Conservation (phyloP, 345 rosid genomes). For the Syzygium aqueum region DNA sequence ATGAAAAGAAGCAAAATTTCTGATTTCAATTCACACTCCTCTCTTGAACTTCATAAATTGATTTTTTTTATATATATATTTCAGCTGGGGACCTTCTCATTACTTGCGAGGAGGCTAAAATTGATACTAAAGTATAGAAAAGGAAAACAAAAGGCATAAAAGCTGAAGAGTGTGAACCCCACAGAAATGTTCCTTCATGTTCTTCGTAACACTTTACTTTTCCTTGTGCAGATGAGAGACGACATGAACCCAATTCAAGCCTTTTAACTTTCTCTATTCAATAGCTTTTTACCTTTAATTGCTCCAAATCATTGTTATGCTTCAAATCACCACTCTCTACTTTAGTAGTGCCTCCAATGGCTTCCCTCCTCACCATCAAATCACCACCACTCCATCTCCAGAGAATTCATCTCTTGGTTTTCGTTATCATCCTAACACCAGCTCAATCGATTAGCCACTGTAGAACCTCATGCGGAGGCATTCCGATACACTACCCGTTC, state of each 20-base stretch:
- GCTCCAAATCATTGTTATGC: neutral
- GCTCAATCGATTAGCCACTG: conserved; percentile 39
- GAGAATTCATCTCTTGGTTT: neutral
- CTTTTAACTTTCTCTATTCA: conserved; percentile 1
- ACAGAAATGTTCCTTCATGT: neutral
- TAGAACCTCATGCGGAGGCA: conserved; percentile 58
- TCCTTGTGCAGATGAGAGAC: neutral
- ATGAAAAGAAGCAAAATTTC: neutral
- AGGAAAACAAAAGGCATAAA: neutral
- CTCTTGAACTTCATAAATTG: neutral
- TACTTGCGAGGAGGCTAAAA: neutral
- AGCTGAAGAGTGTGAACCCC: neutral
- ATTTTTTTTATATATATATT: neutral
- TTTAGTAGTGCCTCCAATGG: conserved; percentile 7
- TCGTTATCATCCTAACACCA: conserved; percentile 7
- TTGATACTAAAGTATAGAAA: neutral
- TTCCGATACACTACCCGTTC: conserved; percentile 68
- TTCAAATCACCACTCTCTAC: neutral
- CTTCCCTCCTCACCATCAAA: conserved; percentile 1
- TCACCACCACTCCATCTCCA: neutral
- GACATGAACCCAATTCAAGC: neutral
- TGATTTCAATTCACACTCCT: neutral
- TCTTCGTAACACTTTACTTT: neutral
- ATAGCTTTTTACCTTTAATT: neutral
- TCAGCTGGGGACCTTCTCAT: neutral